Evolutionary conservation across 2,329 filamentous ascomycete genomes (phyloP), one percentile per base, ranked within the genome.

Genomic region (Ceratocystis eucalypticola): DNA sequence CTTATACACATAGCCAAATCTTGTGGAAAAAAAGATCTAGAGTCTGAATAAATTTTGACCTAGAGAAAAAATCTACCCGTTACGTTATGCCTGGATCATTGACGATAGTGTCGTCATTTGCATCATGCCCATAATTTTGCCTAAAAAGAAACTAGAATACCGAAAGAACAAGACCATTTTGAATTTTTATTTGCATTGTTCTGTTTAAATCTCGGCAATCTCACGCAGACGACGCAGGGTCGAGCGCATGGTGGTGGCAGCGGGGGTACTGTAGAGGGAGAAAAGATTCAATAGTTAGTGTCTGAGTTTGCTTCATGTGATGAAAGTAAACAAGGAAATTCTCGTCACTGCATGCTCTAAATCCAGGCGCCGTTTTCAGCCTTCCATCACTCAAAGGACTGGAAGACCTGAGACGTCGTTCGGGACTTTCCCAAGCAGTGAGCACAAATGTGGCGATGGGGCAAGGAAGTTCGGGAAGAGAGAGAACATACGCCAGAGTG

Each of bases 191-290:
- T 71, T 69, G 69, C 70, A 64, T 63, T 65, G 68, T 71, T 68
- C 71, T 75, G 74, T 78, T 83, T 89, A 93, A 81, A 95, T 90
- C 86, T 96, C 92, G 77, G 89, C 89, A 82, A 96, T 96, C 83
- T 96, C 92, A 79, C 92, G 88, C 82, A 96, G 85, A 86, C 92
- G 88, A 82, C 92, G 89, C 81, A 96, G 91, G 75, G 92, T 96
- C 74, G 92, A 96, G 80, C 92, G 87, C 80, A 92, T 96, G 75
- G 92, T 91, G 75, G 91, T 91, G 72, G 92, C 92, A 75, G 92
- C 92, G 72, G 92, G 89, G 74, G 92, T 96, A 72, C 91, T 95
- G 74, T 73, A 61, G 2, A n/a, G n/a, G 1, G 15, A 53, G 10
- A 8, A 41, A 41, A 28, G 10, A 15, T 25, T 25, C 48, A 53